phyloP scores from a whole-genome alignment of 768 basidiomycete genomes.

The Mycena capillaripes region DNA sequence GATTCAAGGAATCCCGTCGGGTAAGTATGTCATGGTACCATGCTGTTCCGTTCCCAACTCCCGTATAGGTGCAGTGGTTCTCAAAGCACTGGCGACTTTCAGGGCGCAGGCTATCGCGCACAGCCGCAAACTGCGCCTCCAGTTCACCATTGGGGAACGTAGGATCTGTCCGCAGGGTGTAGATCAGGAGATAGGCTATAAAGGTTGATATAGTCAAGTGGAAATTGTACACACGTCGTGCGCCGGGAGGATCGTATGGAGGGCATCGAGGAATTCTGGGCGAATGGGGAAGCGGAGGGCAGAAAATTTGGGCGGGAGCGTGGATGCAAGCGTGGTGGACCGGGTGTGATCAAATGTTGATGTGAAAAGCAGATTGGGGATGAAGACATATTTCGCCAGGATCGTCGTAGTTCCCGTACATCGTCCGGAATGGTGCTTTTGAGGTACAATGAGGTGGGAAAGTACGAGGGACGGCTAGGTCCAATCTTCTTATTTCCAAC shows the following conservation, averaged over 20 bases:
- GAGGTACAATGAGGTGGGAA: background rate
- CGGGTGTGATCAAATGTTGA: constrained; percentile 32
- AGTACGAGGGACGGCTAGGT: background rate
- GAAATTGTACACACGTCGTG: too few species aligned
- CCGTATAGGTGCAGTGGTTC: too few species aligned
- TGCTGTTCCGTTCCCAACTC: too few species aligned
- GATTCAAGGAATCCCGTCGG: too few species aligned
- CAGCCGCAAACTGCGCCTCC: too few species aligned
- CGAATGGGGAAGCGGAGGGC: constrained; percentile 30
- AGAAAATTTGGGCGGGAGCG: constrained; percentile 12
- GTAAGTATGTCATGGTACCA: too few species aligned
- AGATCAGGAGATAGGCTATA: too few species aligned
- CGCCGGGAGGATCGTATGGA: background rate
- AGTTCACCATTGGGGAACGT: too few species aligned
- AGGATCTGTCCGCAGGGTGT: too few species aligned
- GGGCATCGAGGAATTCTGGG: background rate
- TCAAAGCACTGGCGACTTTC: too few species aligned
- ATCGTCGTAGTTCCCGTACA: background rate
- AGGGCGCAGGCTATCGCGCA: too few species aligned
- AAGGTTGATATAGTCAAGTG: too few species aligned
- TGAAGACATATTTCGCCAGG: constrained; percentile 33
- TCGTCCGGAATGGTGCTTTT: background rate
- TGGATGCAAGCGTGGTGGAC: constrained; percentile 30
- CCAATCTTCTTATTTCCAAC: background rate
- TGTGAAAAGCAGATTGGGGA: constrained; percentile 28